Evolutionary conservation across 1,139 yeast species (phyloP), one percentile per base, ranked within the genome.

Genomic region (Zygosaccharomyces sapae): DNA sequence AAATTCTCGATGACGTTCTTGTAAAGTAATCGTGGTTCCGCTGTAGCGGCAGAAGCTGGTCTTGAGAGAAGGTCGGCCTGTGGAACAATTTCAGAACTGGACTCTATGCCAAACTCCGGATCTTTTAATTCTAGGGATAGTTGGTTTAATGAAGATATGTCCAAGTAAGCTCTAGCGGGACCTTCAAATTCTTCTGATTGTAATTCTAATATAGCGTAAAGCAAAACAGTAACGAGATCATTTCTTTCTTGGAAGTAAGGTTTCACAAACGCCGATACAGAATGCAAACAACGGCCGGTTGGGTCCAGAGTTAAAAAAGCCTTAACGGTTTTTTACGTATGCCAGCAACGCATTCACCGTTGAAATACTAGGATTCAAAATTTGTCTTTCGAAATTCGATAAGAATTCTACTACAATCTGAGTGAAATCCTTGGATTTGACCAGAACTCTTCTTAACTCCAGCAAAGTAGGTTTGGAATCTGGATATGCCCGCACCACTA

Each of bases 281-380:
- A 50, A 13, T 51, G 54, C 3, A 61, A 44, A 58, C 79, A 79
- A 36, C 76, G 66, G 0, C 96, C 97, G 37, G 86, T 76, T 1
- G 96, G 95, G 58, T 92, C 97, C 12, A 92, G 71, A 0, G 83
- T 69, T 25, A 85, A 66, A 52, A 92, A 87, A 0, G 90, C 75
- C 53, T 80, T 76, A 42, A 90, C 84, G 0, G 94, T n/a, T 81
- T 22, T 81, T 77, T 3, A 86, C 80, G 60, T 87, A 90, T 39
- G 77, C 77, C 1, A 79, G 68, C 22, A 92, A 76, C 2, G 89
- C 83, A 48, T 83, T 89, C 1, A 77, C 74, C 0, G 97, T 92
- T 55, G 86, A 82, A 0, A 86, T 79, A 8, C 96, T 96, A 1
- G 95, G 86, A 59, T 88, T 94, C 16, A 90, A 69, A 8, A 89